Evolutionary conservation across 345 rosid species (phyloP), one percentile per base, ranked within the genome.

Genomic region (Geranium brycei): DNA sequence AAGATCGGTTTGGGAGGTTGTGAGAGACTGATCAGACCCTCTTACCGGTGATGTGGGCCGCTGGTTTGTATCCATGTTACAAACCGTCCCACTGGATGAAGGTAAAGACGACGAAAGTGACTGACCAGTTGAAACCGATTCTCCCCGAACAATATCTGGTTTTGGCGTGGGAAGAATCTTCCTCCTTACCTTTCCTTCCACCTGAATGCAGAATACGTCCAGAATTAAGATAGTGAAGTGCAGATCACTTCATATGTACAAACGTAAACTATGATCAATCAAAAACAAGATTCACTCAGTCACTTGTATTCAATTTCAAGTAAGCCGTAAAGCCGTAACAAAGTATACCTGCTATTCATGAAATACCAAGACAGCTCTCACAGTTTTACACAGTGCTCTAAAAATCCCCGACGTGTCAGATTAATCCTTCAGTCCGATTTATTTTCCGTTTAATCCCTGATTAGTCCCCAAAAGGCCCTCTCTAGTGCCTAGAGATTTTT

Each of bases 51-150:
- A 57, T 47, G 53, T 47, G 53, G 11, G 13, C 13, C 11, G 53
- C 53, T 47, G 53, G 14, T 47, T 47, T 47, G 53, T 47, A 47
- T 47, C 53, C 14, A 13, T 47, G 11, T 47, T 47, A 13, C 13
- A 47, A 47, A 47, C 14, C 14, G 14, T 47, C 53, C 15, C 11
- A 13, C 53, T 47, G 53, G 53, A 47, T 60, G 68, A 31, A 12
- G 68, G 65, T 47, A 47, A 47, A 47, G 15, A 23, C 28, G 28
- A 23, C 28, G 28, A 23, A 23, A 23, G 53, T 11, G 14, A 47
- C 53, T 65, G 68, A 35, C 66, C 61, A 55, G 13, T 60, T 63
- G 73, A 18, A 67, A 62, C 47, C 30, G 69, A 69, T 71, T 68
- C 72, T 59, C 56, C 75, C 23, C 12, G 51, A 58, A 53, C 67